Evolutionary conservation across 768 basidiomycete species (phyloP).

Genomic region (Xerocomus potaroensis): DNA sequence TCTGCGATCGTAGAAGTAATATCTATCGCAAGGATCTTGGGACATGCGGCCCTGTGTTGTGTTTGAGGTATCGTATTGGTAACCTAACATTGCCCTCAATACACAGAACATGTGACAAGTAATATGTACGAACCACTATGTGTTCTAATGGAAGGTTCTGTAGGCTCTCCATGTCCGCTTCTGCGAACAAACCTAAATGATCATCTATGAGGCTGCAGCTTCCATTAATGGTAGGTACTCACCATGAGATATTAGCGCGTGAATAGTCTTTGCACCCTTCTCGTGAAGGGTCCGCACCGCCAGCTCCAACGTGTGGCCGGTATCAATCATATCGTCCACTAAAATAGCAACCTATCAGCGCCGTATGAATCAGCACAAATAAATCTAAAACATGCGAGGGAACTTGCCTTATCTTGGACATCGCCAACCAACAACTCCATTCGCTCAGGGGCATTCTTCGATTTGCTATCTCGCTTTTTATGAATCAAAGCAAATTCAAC

Average conservation of each 20-base stretch:
- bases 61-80: conserved; percentile 93
- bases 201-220: conserved; percentile 4
- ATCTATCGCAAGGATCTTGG: conserved; percentile 87
- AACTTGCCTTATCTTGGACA: conserved; percentile 75
- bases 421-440: conserved; percentile 96
- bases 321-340: conserved; percentile 99
- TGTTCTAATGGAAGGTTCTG: conserved; percentile 73
- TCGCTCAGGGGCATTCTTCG: conserved; percentile 60
- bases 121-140: conserved; percentile 62
- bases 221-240: conserved; percentile 13
- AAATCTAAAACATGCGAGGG: neutral
- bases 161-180: conserved; percentile 63
- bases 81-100: conserved; percentile 47
- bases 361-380: neutral
- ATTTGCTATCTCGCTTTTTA: conserved; percentile 74
- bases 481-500: conserved; percentile 96
- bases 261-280: conserved; percentile 81
- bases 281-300: conserved; percentile 85
- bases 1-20: conserved; percentile 91
- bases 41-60: conserved; percentile 54
- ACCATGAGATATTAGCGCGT: conserved; percentile 94
- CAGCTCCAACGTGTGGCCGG: conserved; percentile 81
- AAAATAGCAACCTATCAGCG: conserved; percentile 74
- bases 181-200: conserved; percentile 68
- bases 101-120: neutral